Percentiles rank a stretch among this genome's conserved stretches.
phyloP scores from a whole-genome alignment of 371 early-diverging fungal genomes.

The Funneliformis caledonium region DNA sequence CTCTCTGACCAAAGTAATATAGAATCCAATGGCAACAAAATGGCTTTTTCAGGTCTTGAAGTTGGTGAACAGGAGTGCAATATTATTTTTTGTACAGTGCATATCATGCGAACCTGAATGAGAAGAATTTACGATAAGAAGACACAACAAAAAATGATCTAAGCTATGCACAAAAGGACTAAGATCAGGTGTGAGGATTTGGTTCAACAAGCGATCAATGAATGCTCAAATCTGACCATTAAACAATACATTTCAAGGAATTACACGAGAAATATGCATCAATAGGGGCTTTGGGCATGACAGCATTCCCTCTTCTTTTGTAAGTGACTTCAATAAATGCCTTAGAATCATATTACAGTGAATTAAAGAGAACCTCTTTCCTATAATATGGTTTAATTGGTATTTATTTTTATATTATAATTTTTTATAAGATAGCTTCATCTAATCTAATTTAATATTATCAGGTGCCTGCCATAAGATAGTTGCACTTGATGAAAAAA shows the following conservation, averaged over 20 bases:
- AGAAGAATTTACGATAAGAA: too few relatives aligned
- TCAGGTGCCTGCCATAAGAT: too few relatives aligned
- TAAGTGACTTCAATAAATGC: constrained; percentile 17
- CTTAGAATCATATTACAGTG: too few relatives aligned
- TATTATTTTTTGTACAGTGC: too few relatives aligned
- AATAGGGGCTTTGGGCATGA: too few relatives aligned
- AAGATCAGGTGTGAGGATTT: constrained; percentile 38
- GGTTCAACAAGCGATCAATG: constrained; percentile 18
- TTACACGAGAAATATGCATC: too few relatives aligned
- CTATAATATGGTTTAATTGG: constrained; percentile 34
- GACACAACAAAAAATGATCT: constrained; percentile 36
- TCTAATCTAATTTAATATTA: too few relatives aligned
- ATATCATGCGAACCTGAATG: too few relatives aligned
- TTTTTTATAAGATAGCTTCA: not conserved
- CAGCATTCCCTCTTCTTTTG: constrained; percentile 21
- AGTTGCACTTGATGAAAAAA: too few relatives aligned
- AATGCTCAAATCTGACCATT: constrained; percentile 4
- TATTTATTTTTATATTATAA: not conserved
- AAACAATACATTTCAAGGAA: constrained; percentile 26
- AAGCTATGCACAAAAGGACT: constrained; percentile 40
- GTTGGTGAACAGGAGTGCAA: constrained; percentile 34
- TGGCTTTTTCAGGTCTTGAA: constrained; percentile 18
- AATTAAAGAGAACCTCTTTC: too few relatives aligned
- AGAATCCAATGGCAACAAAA: too few relatives aligned
- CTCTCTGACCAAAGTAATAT: too few relatives aligned